phyloP scores from a whole-genome alignment of 495 filamentous ascomycete species.

The Lophium mytilinum region DNA sequence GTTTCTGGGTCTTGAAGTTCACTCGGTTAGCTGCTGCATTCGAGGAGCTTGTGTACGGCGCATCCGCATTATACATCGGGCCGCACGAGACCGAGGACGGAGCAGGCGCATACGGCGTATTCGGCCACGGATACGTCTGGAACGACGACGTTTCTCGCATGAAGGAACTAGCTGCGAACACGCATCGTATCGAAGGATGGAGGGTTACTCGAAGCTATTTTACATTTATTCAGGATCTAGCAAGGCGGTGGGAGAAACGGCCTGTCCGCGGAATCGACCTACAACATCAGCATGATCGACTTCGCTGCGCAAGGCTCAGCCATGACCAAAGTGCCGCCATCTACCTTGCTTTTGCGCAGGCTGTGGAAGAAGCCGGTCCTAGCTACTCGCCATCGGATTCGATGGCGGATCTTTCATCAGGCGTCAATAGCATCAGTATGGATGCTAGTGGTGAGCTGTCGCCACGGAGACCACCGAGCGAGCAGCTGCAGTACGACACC shows the following conservation, averaged over 20 bases:
- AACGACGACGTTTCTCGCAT: conserved; percentile 68
- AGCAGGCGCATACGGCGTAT: conserved; percentile 56
- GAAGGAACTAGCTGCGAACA: conserved; percentile 79
- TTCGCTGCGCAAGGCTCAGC: conserved; percentile 67
- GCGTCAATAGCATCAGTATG: not conserved
- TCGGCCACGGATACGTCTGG: conserved; percentile 95
- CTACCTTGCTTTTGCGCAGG: conserved; percentile 68
- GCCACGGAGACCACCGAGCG: conserved; percentile 1
- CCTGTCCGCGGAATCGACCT: conserved; percentile 81
- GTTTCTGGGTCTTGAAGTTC: conserved; percentile 84
- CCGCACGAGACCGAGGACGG: conserved; percentile 52
- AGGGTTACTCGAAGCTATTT: conserved; percentile 90
- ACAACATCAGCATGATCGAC: conserved; percentile 82
- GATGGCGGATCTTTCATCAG: conserved; percentile 8
- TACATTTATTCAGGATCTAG: conserved; percentile 78
- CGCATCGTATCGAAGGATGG: conserved; percentile 92
- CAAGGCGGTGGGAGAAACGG: conserved; percentile 53
- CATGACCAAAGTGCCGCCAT: conserved; percentile 65
- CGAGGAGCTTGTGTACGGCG: conserved; percentile 89
- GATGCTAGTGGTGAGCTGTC: not conserved
- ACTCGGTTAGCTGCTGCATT: conserved; percentile 87
- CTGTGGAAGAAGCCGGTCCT: conserved; percentile 49
- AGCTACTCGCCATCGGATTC: conserved; percentile 4
- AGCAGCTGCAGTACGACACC: conserved; percentile 58
- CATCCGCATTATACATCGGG: conserved; percentile 81